phyloP scores from a whole-genome alignment of 257 asterid species.

The Echium plantagineum region DNA sequence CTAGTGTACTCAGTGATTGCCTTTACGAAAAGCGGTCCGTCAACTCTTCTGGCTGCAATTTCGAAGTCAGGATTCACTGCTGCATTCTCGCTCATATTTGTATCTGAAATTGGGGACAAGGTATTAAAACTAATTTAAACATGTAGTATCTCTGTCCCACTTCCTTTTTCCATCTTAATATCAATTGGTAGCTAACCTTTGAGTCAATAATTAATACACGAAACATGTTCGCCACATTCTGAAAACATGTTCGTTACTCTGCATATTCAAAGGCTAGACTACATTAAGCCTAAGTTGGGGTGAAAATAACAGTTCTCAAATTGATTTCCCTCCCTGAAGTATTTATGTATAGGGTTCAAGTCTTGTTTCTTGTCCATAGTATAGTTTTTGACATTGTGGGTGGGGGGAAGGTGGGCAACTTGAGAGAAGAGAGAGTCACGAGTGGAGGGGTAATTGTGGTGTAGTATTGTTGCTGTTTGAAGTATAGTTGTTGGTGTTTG shows the following conservation, averaged over 20 bases:
- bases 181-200: too few species aligned
- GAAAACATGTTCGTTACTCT: too few species aligned
- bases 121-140: conserved; percentile 26
- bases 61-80: conserved; percentile 94
- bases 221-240: too few species aligned
- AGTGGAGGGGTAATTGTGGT: too few species aligned
- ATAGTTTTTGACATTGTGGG: not conserved
- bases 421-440: too few species aligned
- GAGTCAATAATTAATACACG: too few species aligned
- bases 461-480: too few species aligned
- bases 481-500: too few species aligned
- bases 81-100: conserved; percentile 80
- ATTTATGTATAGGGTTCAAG: not conserved
- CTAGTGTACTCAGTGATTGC: conserved; percentile 45
- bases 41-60: conserved; percentile 56
- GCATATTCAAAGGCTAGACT: not conserved
- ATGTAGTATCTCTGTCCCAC: not conserved
- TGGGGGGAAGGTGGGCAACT: too few species aligned
- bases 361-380: not conserved
- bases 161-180: too few species aligned
- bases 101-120: conserved; percentile 96
- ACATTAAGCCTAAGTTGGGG: not conserved
- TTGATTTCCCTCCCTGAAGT: not conserved
- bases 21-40: conserved; percentile 50
- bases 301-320: not conserved